phyloP scores from a whole-genome alignment of 2,329 filamentous ascomycete species.

The Aspergillus pseudonomiae region DNA sequence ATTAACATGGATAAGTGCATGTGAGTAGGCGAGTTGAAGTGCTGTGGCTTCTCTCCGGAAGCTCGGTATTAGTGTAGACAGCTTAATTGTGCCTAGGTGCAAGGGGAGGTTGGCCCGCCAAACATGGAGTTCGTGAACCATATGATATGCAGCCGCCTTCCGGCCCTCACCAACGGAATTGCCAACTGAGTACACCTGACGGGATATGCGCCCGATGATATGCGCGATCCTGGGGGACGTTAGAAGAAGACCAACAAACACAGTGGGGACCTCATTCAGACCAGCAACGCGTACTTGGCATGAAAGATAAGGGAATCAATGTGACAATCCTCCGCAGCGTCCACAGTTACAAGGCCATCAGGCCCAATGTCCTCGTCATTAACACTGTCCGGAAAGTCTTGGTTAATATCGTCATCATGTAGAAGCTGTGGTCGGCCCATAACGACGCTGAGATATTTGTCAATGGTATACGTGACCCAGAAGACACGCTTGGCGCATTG shows the following conservation, averaged over 20 bases:
- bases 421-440: conserved; percentile 60
- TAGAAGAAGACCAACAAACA: neutral
- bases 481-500: conserved; percentile 58
- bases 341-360: conserved; percentile 31
- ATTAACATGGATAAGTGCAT: conserved; percentile 30
- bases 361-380: conserved; percentile 58
- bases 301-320: conserved; percentile 47
- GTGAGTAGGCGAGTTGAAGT: conserved; percentile 30
- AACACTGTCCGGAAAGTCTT: conserved; percentile 52
- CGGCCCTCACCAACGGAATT: conserved; percentile 14
- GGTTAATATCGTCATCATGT: conserved; percentile 63
- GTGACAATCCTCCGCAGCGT: conserved; percentile 27
- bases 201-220: conserved; percentile 27
- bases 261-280: neutral
- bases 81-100: conserved; percentile 29
- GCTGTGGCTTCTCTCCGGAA: conserved; percentile 32
- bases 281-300: conserved; percentile 28
- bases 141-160: conserved; percentile 22
- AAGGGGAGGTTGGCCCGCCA: conserved; percentile 28
- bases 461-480: conserved; percentile 61
- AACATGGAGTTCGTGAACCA: conserved; percentile 22
- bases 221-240: conserved; percentile 21
- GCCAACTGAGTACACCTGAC: conserved; percentile 29
- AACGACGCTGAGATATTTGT: conserved; percentile 61
- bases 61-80: conserved; percentile 26